phyloP scores from a whole-genome alignment of 1,284 basidiomycete species.

The Ganoderma meredithae region DNA sequence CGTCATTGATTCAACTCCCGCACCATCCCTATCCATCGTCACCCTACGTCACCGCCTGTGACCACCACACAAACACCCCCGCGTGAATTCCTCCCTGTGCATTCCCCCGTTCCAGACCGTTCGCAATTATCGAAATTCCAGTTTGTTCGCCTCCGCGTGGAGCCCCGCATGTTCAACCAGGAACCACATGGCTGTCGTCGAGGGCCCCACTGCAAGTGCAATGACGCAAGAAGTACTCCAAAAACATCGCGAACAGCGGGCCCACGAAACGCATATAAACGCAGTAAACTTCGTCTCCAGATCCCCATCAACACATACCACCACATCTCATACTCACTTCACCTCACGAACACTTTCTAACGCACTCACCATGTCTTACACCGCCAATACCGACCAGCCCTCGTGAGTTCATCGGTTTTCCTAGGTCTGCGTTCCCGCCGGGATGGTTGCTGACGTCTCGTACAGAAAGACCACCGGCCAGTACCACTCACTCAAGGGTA shows the following conservation, averaged over 20 bases:
- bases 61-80: slow-evolving; percentile 15
- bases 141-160: background rate
- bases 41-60: background rate
- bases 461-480: slow-evolving; percentile 70
- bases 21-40: background rate
- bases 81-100: background rate
- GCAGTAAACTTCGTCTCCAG: background rate
- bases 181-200: background rate
- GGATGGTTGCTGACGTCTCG: background rate
- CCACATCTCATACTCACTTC: background rate
- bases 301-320: background rate
- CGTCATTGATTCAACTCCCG: slow-evolving; percentile 5
- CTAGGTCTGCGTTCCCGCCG: background rate
- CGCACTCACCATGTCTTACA: slow-evolving; percentile 22
- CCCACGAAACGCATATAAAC: background rate
- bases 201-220: background rate
- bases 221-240: background rate
- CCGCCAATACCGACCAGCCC: slow-evolving; percentile 32
- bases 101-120: background rate
- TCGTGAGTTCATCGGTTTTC: slow-evolving; percentile 24
- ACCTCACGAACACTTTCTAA: background rate
- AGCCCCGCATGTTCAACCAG: background rate
- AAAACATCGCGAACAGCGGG: background rate
- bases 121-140: background rate
- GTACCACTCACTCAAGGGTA: slow-evolving; percentile 68